Base-by-base conservation (phyloP, 768 basidiomycete genomes). In the Suillus bovinus region DNA sequence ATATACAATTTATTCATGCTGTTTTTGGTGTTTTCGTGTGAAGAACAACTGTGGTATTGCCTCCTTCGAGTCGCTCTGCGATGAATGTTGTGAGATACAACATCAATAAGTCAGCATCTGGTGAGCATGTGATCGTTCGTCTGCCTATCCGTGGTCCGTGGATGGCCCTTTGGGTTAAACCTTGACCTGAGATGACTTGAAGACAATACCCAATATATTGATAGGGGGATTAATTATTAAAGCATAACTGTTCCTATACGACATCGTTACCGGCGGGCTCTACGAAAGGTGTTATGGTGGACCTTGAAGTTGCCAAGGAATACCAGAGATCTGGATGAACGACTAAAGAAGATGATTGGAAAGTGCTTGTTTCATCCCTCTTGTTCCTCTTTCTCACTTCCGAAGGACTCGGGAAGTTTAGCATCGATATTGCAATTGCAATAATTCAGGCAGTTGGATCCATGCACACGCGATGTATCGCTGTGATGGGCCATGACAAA, bases 81-180 rank as follows among this genome's bases (percentile, higher is more conserved):
- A 60, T 57, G 16, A 36, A 52, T 31, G 49, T 5, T 52, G 31
- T 49, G 27, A 36, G 59, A 58, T 16, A 16, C 24, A 20, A 27
- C 14, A 31, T 34, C 17, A 4, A 60, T 29, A 31, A 27, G 38
- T 60, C 16, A 13, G 20, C 29, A 22, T 24, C 17, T 7, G 44
- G 33, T 11, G 44, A 29, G n/a, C 34, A 50, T 61, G 58, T 39
- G 24, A 38, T 34, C 5, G 17, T 16, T 55, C 24, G 16, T 10
- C 27, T 76, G 33, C 66, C 70, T 33, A 20, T 20, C 50, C 49
- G 27, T 50, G 49, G 7, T 50, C 49, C 49, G 27, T 33, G 50
- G 20, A n/a, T 31, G 50, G 31, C 20, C 20, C 20, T 31, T 50
- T 20, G 49, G 49, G 49, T 29, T 52, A 6, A 52, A n/a, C 50